Evolutionary conservation across 2,329 filamentous ascomycete genomes (phyloP), one percentile per base, ranked within the genome.

Genomic region (Blastomyces parvus): DNA sequence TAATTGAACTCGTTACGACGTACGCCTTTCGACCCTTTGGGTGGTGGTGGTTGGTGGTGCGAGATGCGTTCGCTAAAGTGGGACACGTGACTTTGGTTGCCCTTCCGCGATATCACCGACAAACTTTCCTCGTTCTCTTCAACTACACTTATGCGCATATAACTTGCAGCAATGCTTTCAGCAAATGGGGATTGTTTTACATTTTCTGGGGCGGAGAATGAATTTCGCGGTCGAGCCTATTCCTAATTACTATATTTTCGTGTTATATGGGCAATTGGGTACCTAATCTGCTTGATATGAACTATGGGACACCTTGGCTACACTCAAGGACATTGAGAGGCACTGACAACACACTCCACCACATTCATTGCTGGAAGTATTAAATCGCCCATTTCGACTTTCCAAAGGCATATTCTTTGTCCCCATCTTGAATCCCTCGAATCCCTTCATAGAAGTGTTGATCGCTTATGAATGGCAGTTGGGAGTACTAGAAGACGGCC

Each of bases 41-140:
- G 76, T 77, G 76, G 60, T 58, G 62, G 22, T 17, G 73, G 74
- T 67, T 70, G 71, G 66, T 67, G 76, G 74, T 74, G 73, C 72
- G 74, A 70, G 40, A 42, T 62, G 70, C 66, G 70, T 76, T 78
- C 76, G 76, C 76, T 78, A 77, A 76, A 74, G 71, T 71, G 72
- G 59, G 64, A 64, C 77, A 79, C 77, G 77, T 79, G 77, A 76
- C 66, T 61, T 22, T 63, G 59, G 65, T 72, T 77, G 74, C 76
- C 76, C 76, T 77, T 33, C 74, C 36, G 19, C 22, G 7, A 22
- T 30, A n/a, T 38, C 13, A 0, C 44, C 44, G 2, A 13, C 46
- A 25, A 48, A 48, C 46, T 25, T 25, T 25, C 46, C 46, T 48
- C n/a, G 8, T 22, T 8, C 2, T 25, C n/a, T 22, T 4, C 17